These are phyloP conservation scores for Ostreobium quekettii DNA, from an alignment of 139 green algal genomes.

Conservation along the genomic window DNA sequence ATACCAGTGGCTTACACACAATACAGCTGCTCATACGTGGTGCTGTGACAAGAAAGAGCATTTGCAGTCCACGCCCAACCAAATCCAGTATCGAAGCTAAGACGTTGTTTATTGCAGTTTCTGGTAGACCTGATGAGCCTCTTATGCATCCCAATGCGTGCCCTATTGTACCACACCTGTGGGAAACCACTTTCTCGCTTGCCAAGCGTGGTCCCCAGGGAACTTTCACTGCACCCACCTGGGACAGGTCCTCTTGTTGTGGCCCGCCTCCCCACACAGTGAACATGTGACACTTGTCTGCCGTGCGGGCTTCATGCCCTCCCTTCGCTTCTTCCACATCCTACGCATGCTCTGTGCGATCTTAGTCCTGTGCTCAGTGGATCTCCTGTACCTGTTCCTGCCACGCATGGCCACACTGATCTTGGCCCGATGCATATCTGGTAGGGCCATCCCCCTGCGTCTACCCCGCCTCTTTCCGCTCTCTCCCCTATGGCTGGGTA, in stretches of 20 bases:
- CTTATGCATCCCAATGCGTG: no score
- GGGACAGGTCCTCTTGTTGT: conserved; percentile 8
- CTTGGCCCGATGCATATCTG: neutral
- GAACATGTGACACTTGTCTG: conserved; percentile 2
- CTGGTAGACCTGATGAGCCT: no score
- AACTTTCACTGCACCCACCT: neutral
- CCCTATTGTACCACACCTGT: no score
- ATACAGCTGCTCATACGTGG: no score
- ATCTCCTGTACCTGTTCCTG: conserved; percentile 17
- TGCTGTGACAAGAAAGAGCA: no score
- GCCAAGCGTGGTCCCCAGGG: no score
- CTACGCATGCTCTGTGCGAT: neutral
- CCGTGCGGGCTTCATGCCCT: neutral
- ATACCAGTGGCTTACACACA: no score
- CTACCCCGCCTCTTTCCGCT: conserved; percentile 7
- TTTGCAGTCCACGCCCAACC: no score
- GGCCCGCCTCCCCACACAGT: conserved; percentile 9
- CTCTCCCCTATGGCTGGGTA: neutral
- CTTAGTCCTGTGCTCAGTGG: neutral
- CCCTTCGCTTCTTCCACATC: neutral
- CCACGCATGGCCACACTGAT: conserved; percentile 13
- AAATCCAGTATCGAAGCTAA: no score
- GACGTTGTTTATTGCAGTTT: no score
- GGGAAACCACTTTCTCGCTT: no score
- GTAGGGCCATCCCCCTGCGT: neutral